These are phyloP conservation scores for Aspergillus tubingensis DNA, from an alignment of 2,329 filamentous ascomycete species.

Conservation along the genomic window DNA sequence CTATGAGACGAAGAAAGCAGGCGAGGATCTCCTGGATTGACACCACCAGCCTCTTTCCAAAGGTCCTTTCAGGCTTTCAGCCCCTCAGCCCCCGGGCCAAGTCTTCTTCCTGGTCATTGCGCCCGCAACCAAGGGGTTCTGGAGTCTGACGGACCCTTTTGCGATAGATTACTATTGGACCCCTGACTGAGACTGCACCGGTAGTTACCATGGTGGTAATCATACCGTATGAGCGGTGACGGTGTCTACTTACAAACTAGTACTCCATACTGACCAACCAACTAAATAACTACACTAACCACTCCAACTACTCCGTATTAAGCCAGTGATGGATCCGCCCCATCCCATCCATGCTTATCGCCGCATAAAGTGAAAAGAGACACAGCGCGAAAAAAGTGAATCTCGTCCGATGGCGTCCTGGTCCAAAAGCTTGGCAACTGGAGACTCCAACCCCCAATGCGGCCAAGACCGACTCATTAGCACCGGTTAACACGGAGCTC, in stretches of 20 bases:
- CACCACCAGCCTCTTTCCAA: neutral
- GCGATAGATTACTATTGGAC: neutral
- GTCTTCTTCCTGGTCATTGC: neutral
- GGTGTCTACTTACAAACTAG: neutral
- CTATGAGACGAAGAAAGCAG: no score
- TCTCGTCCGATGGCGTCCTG: neutral
- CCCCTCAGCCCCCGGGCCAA: slow-evolving; percentile 3
- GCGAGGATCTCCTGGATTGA: neutral
- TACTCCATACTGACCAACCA: neutral
- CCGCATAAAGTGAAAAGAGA: neutral
- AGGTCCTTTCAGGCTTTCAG: neutral
- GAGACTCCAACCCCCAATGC: neutral
- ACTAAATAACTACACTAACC: no score
- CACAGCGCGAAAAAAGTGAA: neutral
- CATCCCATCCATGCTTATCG: neutral
- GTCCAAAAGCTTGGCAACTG: slow-evolving; percentile 9
- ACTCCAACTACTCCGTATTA: no score
- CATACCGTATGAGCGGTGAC: neutral
- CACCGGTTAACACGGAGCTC: neutral
- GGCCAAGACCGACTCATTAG: slow-evolving; percentile 5
- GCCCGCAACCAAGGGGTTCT: neutral
- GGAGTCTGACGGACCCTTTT: neutral
- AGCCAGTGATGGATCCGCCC: neutral
- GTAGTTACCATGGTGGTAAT: neutral
- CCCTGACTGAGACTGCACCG: neutral